Conservation (phyloP, 202 grass and related monocot species). For the Brachypodium distachyon region DNA sequence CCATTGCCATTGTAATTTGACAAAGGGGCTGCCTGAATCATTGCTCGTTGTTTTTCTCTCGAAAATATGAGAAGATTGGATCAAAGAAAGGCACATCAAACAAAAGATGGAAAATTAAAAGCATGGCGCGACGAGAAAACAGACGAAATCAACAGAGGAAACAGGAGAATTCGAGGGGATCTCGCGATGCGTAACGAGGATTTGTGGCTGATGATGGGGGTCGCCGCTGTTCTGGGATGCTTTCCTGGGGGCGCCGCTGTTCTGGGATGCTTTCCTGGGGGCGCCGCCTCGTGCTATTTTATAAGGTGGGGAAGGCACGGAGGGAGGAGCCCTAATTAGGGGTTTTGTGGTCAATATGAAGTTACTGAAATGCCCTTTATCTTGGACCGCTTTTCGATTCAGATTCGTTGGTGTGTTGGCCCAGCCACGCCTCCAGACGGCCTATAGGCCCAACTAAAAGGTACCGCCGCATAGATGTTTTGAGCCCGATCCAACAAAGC, state of each 20-base stretch:
- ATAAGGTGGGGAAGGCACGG: neutral
- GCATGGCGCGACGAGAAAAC: no score
- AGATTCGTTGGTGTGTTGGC: neutral
- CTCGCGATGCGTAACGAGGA: neutral
- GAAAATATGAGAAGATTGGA: neutral
- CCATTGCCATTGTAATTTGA: constrained; percentile 28
- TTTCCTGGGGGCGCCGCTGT: neutral
- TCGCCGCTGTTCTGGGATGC: neutral
- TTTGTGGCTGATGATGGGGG: no score
- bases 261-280: no score
- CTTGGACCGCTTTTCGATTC: neutral
- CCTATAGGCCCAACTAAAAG: neutral
- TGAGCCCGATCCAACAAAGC: neutral
- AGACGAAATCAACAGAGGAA: neutral
- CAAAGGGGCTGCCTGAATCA: constrained; percentile 55
- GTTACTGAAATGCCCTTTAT: neutral
- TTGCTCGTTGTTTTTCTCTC: neutral
- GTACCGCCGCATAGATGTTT: neutral
- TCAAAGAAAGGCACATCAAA: neutral
- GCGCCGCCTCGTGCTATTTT: neutral
- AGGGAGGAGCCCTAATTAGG: constrained; percentile 11
- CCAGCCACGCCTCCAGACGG: no score
- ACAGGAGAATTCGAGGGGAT: neutral
- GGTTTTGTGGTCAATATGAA: neutral
- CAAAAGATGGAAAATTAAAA: neutral